Evolutionary conservation across 441 rosid genomes (phyloP).

Genomic region (Jatropha podagrica): DNA sequence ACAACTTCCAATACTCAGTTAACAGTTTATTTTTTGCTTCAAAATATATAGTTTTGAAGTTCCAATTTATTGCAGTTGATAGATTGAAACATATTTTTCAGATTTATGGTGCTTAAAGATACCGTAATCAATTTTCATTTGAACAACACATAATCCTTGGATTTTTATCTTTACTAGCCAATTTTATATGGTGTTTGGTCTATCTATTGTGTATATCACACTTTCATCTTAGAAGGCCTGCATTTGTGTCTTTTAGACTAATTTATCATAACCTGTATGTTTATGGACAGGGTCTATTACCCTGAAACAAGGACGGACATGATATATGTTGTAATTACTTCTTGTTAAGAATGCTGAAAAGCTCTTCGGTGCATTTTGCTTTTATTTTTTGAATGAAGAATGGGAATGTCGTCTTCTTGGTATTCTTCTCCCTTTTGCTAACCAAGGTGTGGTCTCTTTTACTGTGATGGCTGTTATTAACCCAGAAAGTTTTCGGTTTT

Average conservation of each 20-base stretch:
- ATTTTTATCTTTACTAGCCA: neutral
- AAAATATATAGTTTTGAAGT: neutral
- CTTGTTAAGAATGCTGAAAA: neutral
- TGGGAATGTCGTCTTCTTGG: neutral
- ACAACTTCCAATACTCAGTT: neutral
- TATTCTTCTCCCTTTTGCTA: neutral
- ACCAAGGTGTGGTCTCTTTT: neutral
- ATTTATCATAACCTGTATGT: neutral
- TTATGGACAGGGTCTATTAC: neutral
- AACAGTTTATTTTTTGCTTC: neutral
- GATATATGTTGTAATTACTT: neutral
- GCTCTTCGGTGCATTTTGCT: neutral
- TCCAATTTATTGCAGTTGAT: neutral
- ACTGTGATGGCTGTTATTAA: neutral
- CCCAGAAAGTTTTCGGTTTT: neutral
- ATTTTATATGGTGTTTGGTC: neutral
- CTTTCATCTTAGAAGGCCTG: neutral
- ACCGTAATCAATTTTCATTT: neutral
- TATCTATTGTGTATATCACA: neutral
- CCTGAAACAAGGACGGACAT: neutral
- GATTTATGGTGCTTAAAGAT: neutral
- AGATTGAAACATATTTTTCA: neutral
- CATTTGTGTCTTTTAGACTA: neutral
- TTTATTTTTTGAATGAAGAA: too few relatives aligned
- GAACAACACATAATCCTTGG: neutral